Base-by-base conservation (phyloP, 2,329 filamentous ascomycete species). In the Didymella arachidicola region DNA sequence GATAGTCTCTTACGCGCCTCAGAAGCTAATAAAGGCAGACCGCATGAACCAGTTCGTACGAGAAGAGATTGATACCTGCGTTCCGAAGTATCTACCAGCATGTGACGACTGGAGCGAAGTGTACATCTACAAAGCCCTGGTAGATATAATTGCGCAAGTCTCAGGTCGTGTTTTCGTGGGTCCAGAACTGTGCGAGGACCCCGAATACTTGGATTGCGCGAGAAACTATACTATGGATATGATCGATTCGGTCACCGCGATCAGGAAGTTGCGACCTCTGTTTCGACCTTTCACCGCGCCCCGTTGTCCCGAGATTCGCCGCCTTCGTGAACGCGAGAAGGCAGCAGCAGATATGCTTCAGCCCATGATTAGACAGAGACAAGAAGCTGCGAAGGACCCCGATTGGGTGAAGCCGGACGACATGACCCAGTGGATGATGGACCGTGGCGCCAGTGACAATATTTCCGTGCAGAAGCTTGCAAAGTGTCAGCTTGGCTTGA, bases 351-450 rank as follows among this genome's bases (percentile, higher is more conserved):
- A 60, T 0, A 58, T 67, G 18, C 49, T 77, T 7, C 26, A 53
- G 3, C 74, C 73, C 1, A 63, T 77, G n/a, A 53, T 76, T 4
- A 26, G 62, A 18, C 64, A 66, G 12, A 63, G 73, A n/a, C 48
- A 57, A 2, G 53, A 67, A 6, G 69, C 68, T 11, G 62, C 63
- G 32, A 64, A 66, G 26, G 65, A 74, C 29, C 68, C 68, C 0
- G 64, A 71, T 16, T 76, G 71, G 59, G 57, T 74, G 51, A 71
- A 68, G 38, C 74, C 72, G 4, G 70, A 77, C 38, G 77, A 79
- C 48, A 66, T 78, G 67, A 57, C 79, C 36, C 72, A 77, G 53
- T 78, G 75, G 76, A 63, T 77, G 51, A 64, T 78, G 52, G 72
- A 74, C 27, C 57, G 62, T 11, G 60, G 62, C 3, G 61, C 60